Base-by-base conservation (phyloP, 2,329 filamentous ascomycete genomes). In the Pseudogymnoascus sp. region DNA sequence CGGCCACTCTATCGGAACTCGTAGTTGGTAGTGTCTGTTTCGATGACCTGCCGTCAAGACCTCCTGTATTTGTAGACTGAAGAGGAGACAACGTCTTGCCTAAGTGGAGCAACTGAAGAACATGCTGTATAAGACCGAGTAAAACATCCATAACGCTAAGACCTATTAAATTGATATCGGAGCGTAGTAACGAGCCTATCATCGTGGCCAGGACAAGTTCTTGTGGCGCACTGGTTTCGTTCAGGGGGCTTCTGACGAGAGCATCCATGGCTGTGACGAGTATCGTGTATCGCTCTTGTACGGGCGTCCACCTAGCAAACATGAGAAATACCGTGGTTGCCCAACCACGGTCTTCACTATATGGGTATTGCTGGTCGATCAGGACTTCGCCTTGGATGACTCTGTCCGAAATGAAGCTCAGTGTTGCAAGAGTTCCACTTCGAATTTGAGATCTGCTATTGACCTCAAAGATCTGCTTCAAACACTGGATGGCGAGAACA, bases 61-160 rank as follows among this genome's bases (percentile, higher is more conserved):
- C 65, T 13, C 64, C 64, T 14, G 66, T 65, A 45, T 68, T 71
- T 43, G 66, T 67, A 54, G 73, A 71, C 65, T 73, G 75, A 62
- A 77, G 76, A 69, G 70, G 70, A 54, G 65, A 68, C n/a, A 67
- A 66, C 62, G 62, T 65, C 48, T 78, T 78, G 48, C 78, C 78
- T 28, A 91, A 81, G 71, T 91, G 89, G 13, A 96, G 81, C 7
- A 96, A 79, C 70, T 87, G 83, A 69, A 92, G 85, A 73, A 93
- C 89, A 73, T 96, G 92, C 68, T 91, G 88, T 67, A 97, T 85
- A 13, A 99, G 81, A 1, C 92, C 90, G 13, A 96, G 81, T 28
- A 98, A 80, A 16, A 98, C 88, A 74, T 99, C 95, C 87, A 98
- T 98, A 62, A 98, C 90, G 73, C 93, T 97, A 54, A 99, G 80